Percentiles rank a stretch among this genome's conserved stretches.
phyloP scores from a whole-genome alignment of 139 green algal species.

The Spirogloea muscicola region DNA sequence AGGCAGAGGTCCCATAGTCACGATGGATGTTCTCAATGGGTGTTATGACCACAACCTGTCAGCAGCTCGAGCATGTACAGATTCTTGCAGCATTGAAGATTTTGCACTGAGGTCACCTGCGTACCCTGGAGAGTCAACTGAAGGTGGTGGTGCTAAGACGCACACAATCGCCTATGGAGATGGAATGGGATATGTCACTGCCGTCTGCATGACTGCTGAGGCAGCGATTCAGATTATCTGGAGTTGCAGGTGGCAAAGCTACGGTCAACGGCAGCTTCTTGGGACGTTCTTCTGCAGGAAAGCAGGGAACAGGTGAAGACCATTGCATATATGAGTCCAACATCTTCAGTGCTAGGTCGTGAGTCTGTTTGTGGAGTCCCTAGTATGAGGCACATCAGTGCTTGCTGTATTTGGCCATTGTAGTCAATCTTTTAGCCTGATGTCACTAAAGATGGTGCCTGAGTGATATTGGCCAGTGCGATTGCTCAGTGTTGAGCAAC shows the following conservation, averaged over 20 bases:
- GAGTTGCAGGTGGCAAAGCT: slow-evolving; percentile 1
- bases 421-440: too few species aligned
- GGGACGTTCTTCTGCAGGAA: slow-evolving; percentile 12
- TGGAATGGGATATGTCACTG: slow-evolving; percentile 5
- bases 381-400: too few species aligned
- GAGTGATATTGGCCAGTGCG: too few species aligned
- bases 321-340: too few species aligned
- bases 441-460: too few species aligned
- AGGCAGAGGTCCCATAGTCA: background rate
- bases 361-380: too few species aligned
- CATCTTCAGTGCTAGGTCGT: too few species aligned
- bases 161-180: slow-evolving; percentile 18
- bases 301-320: slow-evolving; percentile 16
- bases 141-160: background rate
- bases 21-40: slow-evolving; percentile 1
- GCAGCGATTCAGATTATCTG: background rate
- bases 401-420: too few species aligned
- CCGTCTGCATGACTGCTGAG: background rate
- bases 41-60: background rate
- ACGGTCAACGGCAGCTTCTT: slow-evolving; percentile 2
- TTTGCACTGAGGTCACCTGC: background rate
- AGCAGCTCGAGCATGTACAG: too few species aligned
- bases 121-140: background rate
- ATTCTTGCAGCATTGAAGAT: too few species aligned
- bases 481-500: too few species aligned